A percentile compares a stretch with the other conserved stretches of the same genome.
Conservation (phyloP, 2,329 filamentous ascomycete genomes). For the Monosporascus sp. region DNA sequence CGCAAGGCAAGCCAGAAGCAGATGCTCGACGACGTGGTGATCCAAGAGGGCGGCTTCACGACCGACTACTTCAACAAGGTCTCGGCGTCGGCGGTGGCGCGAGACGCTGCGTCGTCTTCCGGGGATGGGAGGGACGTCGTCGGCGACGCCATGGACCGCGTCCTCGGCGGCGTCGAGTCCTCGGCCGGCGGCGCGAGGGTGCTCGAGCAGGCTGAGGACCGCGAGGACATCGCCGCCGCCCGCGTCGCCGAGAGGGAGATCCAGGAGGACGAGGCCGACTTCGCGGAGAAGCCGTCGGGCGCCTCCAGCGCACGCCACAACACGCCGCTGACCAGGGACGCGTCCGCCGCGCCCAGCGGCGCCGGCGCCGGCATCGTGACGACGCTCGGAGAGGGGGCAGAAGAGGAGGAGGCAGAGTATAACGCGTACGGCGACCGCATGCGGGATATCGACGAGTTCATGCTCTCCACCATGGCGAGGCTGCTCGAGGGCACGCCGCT, state of each 20-base stretch:
- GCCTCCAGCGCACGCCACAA: constrained; percentile 46
- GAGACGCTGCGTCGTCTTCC: constrained; percentile 60
- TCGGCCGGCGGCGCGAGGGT: constrained; percentile 55
- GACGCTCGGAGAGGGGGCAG: constrained; percentile 22
- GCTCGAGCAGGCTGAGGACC: constrained; percentile 86
- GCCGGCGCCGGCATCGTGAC: constrained; percentile 12
- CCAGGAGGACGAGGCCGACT: constrained; percentile 79
- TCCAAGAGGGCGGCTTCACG: constrained; percentile 96
- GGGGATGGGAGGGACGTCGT: constrained; percentile 47
- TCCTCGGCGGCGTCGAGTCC: constrained; percentile 63
- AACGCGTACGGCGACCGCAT: constrained; percentile 57
- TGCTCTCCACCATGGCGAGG: constrained; percentile 64
- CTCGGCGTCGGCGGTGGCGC: constrained; percentile 54
- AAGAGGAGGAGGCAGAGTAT: constrained; percentile 40
- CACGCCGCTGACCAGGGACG: constrained; percentile 38
- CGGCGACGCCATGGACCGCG: constrained; percentile 73
- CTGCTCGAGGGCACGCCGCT: constrained; percentile 54
- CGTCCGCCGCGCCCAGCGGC: constrained; percentile 24
- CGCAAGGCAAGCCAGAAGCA: constrained; percentile 97
- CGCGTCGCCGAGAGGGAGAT: constrained; percentile 85
- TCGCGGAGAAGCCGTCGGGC: constrained; percentile 61
- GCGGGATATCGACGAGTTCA: constrained; percentile 67
- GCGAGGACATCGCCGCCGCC: constrained; percentile 84
- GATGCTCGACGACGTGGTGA: constrained; percentile 95
- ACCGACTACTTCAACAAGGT: constrained; percentile 90